These are phyloP conservation scores for Nidula niveotomentosa DNA, from an alignment of 1,284 basidiomycete species.

Conservation along the genomic window DNA sequence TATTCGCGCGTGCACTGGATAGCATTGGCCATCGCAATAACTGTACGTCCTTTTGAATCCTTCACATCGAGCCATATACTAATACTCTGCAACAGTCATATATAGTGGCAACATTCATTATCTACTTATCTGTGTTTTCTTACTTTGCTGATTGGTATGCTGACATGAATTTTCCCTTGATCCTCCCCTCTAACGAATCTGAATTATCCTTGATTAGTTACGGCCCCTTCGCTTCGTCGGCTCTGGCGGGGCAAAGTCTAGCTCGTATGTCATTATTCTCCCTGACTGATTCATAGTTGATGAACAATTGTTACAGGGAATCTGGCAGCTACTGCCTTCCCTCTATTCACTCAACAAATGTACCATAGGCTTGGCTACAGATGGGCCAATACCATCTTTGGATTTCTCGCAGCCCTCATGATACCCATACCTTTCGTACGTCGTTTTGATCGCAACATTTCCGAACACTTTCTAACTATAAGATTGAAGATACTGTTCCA, in stretches of 20 bases:
- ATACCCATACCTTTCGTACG: conserved; percentile 68
- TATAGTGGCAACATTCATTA: conserved; percentile 54
- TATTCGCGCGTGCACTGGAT: conserved; percentile 28
- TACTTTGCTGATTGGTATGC: conserved; percentile 74
- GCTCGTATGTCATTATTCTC: conserved; percentile 42
- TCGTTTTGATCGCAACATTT: conserved; percentile 6
- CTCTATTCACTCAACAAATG: conserved; percentile 66
- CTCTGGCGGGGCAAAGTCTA: conserved; percentile 76
- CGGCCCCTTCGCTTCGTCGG: conserved; percentile 74
- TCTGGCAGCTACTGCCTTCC: conserved; percentile 56
- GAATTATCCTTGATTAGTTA: conserved; percentile 39
- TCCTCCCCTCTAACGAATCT: background rate
- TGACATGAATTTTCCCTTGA: background rate
- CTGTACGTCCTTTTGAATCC: conserved; percentile 27
- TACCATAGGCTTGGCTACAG: conserved; percentile 58
- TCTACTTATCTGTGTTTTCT: conserved; percentile 67
- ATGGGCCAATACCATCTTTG: conserved; percentile 75
- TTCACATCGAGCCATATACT: background rate
- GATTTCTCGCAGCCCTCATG: conserved; percentile 56
- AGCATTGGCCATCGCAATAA: conserved; percentile 51
- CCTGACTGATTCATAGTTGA: background rate
- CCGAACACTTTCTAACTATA: conserved; percentile 5
- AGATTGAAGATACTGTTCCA: conserved; percentile 54
- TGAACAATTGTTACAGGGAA: conserved; percentile 41
- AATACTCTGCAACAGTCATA: conserved; percentile 38